Base-by-base conservation (phyloP, 371 early-diverging fungal species). In the Mucor mucedo region DNA sequence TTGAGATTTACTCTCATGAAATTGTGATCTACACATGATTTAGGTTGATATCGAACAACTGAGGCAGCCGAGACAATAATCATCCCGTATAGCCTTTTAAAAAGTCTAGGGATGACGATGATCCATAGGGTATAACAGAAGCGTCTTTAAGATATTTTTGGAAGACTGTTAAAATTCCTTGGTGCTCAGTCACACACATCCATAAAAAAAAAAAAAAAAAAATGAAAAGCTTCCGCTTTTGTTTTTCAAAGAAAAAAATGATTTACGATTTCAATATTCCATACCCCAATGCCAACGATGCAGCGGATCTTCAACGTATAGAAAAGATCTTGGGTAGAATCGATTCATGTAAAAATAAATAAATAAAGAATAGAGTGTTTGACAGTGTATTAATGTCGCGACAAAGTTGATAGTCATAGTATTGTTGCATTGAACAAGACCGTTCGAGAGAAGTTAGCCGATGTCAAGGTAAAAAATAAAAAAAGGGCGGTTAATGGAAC, bases 371-470 rank as follows among this genome's bases (percentile, higher is more conserved):
- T 21, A 21, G 21, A 21, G 11, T n/a, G 16, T 16, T 47, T 47
- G 47, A 16, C 40, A 11, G 40, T 42, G 14, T 14, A 42, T n/a
- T 42, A 42, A 9, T 42, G 44, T 32, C 41, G 7, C 8, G 29
- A 9, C 55, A 29, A 60, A 55, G 55, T 63, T 32, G 64, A 89
- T 55, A 91, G 91, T 21, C 89, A 89, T 63, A 81, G 85, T 33
- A 87, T 83, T 13, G 79, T 92, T 16, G 95, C 96, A 3, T 78
- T 89, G 52, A 95, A 92, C 76, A 72, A 86, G 32, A 78, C 76
- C 5, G 66, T 89, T 40, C 62, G 69, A 2, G 86, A 86, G 9
- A 87, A 85, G 58, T 61, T 86, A 21, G 70, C 78, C 27, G 58
- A 78, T 9, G 82, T 81, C 52, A 83, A 91, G 70, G 87, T 89